Conservation (phyloP, 1,139 yeast species). For the Yamadazyma kanchanaburiensis region DNA sequence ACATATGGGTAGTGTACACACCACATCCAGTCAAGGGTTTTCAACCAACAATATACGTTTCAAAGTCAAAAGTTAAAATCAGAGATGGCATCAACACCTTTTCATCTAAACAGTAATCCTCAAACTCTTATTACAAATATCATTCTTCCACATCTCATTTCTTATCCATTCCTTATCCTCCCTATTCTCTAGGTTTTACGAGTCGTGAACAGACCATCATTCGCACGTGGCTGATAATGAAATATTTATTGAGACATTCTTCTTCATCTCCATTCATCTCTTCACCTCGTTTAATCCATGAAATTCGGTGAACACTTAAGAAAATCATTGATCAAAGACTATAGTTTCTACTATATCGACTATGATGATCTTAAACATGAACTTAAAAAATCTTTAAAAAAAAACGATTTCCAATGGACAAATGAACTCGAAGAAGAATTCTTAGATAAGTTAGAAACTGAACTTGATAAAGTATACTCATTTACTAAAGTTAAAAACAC, state of each 20-base stretch:
- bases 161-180: too few species aligned
- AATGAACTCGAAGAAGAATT: slow-evolving; percentile 79
- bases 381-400: slow-evolving; percentile 62
- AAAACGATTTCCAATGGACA: slow-evolving; percentile 61
- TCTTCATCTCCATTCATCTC: slow-evolving; percentile 1
- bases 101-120: too few species aligned
- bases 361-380: slow-evolving; percentile 87
- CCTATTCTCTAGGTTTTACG: too few species aligned
- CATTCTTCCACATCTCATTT: too few species aligned
- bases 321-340: slow-evolving; percentile 74
- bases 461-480: slow-evolving; percentile 85
- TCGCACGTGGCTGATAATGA: slow-evolving; percentile 1
- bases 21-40: too few species aligned
- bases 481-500: slow-evolving; percentile 85
- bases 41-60: too few species aligned
- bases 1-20: too few species aligned
- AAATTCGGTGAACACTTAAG: slow-evolving; percentile 78
- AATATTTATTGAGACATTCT: not conserved
- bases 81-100: too few species aligned
- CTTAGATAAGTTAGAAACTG: slow-evolving; percentile 68
- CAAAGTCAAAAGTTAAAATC: too few species aligned
- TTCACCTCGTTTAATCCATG: too few species aligned
- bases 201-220: too few species aligned
- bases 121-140: too few species aligned
- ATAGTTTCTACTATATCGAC: slow-evolving; percentile 83